Percentiles rank a stretch among this genome's conserved stretches.
These are phyloP conservation scores for Paraglomus occultum DNA, from an alignment of 192 early-diverging fungal genomes.

Conservation along the genomic window DNA sequence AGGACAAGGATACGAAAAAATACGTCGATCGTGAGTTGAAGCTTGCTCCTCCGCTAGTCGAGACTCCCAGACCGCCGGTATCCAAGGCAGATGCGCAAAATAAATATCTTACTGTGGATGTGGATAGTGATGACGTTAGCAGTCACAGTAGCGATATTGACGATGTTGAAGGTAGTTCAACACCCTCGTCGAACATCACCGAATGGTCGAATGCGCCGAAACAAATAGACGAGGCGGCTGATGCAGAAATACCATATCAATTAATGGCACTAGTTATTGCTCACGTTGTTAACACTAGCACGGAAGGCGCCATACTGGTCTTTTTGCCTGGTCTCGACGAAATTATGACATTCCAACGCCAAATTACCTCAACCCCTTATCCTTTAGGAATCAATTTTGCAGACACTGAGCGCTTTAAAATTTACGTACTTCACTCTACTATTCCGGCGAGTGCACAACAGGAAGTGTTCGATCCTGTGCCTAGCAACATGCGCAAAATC, in stretches of 20 bases:
- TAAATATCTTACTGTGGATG: constrained; percentile 4
- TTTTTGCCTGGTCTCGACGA: constrained; percentile 72
- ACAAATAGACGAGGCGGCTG: constrained; percentile 38
- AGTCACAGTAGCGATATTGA: constrained; percentile 38
- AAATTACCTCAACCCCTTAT: constrained; percentile 42
- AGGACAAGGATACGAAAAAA: constrained; percentile 37
- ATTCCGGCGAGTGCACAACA: constrained; percentile 59
- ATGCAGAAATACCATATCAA: constrained; percentile 42
- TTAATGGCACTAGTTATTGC: constrained; percentile 43
- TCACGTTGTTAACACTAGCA: constrained; percentile 41
- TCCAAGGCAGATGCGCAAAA: not conserved
- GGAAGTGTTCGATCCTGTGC: constrained; percentile 56
- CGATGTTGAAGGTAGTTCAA: constrained; percentile 28
- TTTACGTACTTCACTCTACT: constrained; percentile 60
- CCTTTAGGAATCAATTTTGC: constrained; percentile 48
- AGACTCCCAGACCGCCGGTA: constrained; percentile 20
- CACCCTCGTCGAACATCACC: constrained; percentile 2
- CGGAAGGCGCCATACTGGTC: constrained; percentile 66
- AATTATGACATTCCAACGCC: constrained; percentile 50
- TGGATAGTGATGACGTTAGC: constrained; percentile 19
- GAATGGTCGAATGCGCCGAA: constrained; percentile 40
- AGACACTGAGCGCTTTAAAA: constrained; percentile 45
- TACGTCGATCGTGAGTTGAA: constrained; percentile 46
- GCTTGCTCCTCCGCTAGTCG: constrained; percentile 30
- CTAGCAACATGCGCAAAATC: constrained; percentile 56